Conservation (phyloP, 148 eudicot genomes). For the Vaccinium corymbosum region DNA sequence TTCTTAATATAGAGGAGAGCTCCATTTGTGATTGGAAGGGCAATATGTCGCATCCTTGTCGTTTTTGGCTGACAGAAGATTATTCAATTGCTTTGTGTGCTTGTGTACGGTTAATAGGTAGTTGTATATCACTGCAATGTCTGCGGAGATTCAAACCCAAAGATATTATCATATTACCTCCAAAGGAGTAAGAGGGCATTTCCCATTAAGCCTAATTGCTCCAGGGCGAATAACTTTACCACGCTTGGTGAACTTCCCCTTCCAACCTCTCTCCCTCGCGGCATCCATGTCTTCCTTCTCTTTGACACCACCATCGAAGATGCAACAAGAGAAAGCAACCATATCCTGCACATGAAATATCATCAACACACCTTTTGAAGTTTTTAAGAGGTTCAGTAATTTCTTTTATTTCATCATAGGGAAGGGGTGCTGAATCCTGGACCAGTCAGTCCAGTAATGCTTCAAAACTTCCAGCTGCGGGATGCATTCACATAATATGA, state of each 20-base stretch:
- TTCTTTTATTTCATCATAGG: background rate
- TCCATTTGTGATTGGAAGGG: background rate
- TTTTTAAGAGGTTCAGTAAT: background rate
- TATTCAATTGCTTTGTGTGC: background rate
- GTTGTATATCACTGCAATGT: background rate
- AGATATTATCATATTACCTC: conserved; percentile 77
- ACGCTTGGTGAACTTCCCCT: conserved; percentile 90
- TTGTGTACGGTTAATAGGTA: background rate
- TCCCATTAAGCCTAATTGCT: conserved; percentile 83
- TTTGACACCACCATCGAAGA: conserved; percentile 80
- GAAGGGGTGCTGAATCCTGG: background rate
- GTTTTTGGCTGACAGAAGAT: background rate
- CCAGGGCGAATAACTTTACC: conserved; percentile 91
- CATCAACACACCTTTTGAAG: background rate
- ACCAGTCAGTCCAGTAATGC: background rate
- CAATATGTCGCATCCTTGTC: background rate
- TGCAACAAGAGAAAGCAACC: conserved; percentile 99
- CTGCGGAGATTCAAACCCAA: background rate
- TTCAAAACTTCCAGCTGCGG: background rate
- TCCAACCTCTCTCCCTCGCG: conserved; percentile 99
- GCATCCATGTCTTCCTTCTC: conserved; percentile 86
- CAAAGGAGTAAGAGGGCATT: conserved; percentile 92
- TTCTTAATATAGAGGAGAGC: background rate
- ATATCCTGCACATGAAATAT: conserved; percentile 56
- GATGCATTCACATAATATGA: background rate